A percentile compares a stretch with the other conserved stretches of the same genome.
These are phyloP conservation scores for Trichopus zeylanicus DNA, from an alignment of 116 monocot species.

Conservation along the genomic window DNA sequence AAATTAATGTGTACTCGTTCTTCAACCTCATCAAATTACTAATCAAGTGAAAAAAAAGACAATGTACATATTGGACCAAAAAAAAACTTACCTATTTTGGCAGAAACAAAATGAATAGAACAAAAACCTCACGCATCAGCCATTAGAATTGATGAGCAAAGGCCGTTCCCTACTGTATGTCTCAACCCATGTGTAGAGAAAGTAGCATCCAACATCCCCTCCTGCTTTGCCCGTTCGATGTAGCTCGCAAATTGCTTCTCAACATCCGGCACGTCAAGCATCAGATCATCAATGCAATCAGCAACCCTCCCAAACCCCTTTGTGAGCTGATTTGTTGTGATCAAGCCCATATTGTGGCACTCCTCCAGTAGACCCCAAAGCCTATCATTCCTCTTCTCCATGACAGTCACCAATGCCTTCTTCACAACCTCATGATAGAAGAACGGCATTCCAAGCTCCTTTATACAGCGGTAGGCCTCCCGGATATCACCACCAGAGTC, in stretches of 20 bases:
- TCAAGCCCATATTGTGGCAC: slow-evolving; percentile 40
- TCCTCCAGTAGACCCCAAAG: slow-evolving; percentile 37
- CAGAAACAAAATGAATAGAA: too few species aligned
- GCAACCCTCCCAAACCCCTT: slow-evolving; percentile 63
- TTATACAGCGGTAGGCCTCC: slow-evolving; percentile 74
- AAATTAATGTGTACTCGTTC: too few species aligned
- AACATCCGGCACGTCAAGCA: slow-evolving; percentile 55
- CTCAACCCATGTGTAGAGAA: slow-evolving; percentile 4
- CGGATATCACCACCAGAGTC: slow-evolving; percentile 42
- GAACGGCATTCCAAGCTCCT: slow-evolving; percentile 80
- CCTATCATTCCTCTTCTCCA: slow-evolving; percentile 55
- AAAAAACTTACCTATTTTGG: too few species aligned
- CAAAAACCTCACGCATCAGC: too few species aligned
- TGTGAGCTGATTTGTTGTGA: slow-evolving; percentile 58
- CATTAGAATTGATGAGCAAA: slow-evolving; percentile 3
- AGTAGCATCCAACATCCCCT: slow-evolving; percentile 49
- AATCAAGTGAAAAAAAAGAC: too few species aligned
- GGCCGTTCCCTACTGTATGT: slow-evolving; percentile 11
- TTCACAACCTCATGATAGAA: slow-evolving; percentile 83
- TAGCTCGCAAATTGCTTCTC: slow-evolving; percentile 34
- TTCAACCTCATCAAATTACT: too few species aligned
- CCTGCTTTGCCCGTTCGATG: slow-evolving; percentile 36
- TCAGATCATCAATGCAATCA: slow-evolving; percentile 59
- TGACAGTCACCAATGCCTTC: slow-evolving; percentile 48
- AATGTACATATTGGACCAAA: too few species aligned